phyloP scores from a whole-genome alignment of 441 rosid genomes.

The Eruca vesicaria region DNA sequence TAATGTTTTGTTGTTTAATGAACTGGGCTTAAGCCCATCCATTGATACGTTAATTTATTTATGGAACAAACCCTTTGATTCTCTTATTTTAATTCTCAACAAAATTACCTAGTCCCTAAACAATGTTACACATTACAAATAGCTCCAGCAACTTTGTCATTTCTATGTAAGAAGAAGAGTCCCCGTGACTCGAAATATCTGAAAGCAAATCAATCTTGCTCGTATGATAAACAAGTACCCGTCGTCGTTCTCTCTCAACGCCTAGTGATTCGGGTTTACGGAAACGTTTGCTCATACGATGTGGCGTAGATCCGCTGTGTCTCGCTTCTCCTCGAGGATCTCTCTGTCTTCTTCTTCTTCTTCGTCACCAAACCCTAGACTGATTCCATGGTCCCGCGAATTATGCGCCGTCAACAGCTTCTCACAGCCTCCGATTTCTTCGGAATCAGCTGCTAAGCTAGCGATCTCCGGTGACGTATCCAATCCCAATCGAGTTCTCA shows the following conservation, averaged over 20 bases:
- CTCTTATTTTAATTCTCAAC: not conserved
- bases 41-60: not conserved
- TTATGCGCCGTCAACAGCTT: slow-evolving; percentile 15
- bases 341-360: slow-evolving; percentile 32
- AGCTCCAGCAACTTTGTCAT: not conserved
- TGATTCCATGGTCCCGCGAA: slow-evolving; percentile 35
- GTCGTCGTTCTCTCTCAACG: slow-evolving; percentile 1
- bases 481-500: slow-evolving; percentile 42
- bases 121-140: not conserved
- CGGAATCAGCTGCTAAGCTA: slow-evolving; percentile 38
- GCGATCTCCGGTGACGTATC: slow-evolving; percentile 36
- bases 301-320: slow-evolving; percentile 42
- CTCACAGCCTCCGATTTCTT: slow-evolving; percentile 25
- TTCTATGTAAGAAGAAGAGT: not conserved
- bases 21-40: not conserved
- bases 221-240: not conserved
- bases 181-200: not conserved
- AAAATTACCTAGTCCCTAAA: not conserved
- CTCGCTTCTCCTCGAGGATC: slow-evolving; percentile 37
- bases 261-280: not conserved
- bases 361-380: slow-evolving; percentile 30
- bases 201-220: not conserved
- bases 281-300: slow-evolving; percentile 10
- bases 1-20: too few relatives aligned
- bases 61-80: not conserved